Evolutionary conservation across 2,329 filamentous ascomycete genomes (phyloP), one percentile per base, ranked within the genome.

Genomic region (Corynespora cassiicola): DNA sequence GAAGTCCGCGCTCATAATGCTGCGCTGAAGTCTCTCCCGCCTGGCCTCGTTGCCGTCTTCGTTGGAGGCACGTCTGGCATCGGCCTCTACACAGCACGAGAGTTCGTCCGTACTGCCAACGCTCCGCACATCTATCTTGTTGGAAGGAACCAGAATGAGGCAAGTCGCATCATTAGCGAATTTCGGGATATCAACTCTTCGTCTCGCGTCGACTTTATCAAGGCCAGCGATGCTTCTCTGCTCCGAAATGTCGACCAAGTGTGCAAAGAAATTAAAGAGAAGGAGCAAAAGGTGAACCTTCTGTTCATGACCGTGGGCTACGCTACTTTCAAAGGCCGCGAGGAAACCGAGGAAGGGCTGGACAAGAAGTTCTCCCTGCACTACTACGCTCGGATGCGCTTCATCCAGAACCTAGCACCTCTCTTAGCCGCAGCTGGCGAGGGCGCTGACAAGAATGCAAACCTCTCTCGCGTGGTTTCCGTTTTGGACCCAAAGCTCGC

Each of bases 261-360:
- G 11, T 74, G 71, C 55, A 61, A 65, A 6, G 70, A 80, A 34
- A 78, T 85, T 39, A 66, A 64, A 42, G 53, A 60, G 19, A 75
- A 73, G 43, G 80, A 83, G 53, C 60, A 65, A 23, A 69, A 70
- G 17, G 70, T 85, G 42, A 81, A 84, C 54, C 56, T 82, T 3
- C 59, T 84, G 0, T 78, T 82, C 51, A 69, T 81, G 36, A 78
- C 71, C 1, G 72, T 72, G 2, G 79, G 78, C 3, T 73, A 72
- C 52, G 63, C 77, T 47, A 70, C 70, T 3, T 38, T 73, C 6
- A 57, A 58, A 27, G 70, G 70, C n/a, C 54, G 70, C 5, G 52
- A 58, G 8, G 63, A 65, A 28, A 71, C 66, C 2, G 17, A 28
- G 6, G 69, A 72, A 50, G 65, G 65, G 7, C 47, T 72, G 2